A percentile compares a stretch with the other conserved stretches of the same genome.
Evolutionary conservation across 1,284 basidiomycete species (phyloP).

Genomic region (Termitomyces sp.): DNA sequence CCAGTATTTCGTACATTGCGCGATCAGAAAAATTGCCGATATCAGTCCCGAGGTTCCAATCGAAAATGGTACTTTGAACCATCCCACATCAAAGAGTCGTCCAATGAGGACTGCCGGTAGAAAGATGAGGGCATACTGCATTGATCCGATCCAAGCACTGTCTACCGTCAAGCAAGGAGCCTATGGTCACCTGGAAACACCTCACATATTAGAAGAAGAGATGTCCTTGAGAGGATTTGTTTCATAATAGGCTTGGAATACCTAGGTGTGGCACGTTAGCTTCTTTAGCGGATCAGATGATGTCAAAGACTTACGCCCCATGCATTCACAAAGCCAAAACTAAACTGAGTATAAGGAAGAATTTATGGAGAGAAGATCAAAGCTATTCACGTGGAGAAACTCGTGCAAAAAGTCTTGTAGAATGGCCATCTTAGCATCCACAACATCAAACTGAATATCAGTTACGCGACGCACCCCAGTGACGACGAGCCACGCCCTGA

Average conservation of each 20-base stretch:
- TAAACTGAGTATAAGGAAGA: neutral
- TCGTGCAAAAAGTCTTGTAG: constrained; percentile 24
- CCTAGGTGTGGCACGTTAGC: constrained; percentile 18
- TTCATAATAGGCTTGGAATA: constrained; percentile 40
- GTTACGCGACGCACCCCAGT: constrained; percentile 13
- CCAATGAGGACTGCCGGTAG: constrained; percentile 11
- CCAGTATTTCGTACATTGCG: constrained; percentile 44
- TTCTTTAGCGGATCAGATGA: neutral
- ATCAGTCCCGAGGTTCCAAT: constrained; percentile 36
- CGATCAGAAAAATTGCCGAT: constrained; percentile 41
- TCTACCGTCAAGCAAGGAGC: neutral
- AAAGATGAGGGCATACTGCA: constrained; percentile 11
- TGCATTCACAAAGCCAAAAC: constrained; percentile 14
- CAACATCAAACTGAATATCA: neutral
- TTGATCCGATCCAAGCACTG: constrained; percentile 13
- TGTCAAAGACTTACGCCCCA: constrained; percentile 18
- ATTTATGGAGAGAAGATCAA: constrained; percentile 13
- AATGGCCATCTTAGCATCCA: neutral
- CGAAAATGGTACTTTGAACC: constrained; percentile 36
- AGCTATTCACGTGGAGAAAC: constrained; percentile 27
- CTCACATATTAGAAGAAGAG: constrained; percentile 12
- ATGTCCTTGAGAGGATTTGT: constrained; percentile 25
- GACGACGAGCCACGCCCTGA: constrained; percentile 30
- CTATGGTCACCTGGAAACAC: neutral
- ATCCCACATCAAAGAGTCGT: constrained; percentile 29